Evolutionary conservation across 202 grass and related monocot species (phyloP), one percentile per base, ranked within the genome.

Genomic region (Alloteropsis angusta): DNA sequence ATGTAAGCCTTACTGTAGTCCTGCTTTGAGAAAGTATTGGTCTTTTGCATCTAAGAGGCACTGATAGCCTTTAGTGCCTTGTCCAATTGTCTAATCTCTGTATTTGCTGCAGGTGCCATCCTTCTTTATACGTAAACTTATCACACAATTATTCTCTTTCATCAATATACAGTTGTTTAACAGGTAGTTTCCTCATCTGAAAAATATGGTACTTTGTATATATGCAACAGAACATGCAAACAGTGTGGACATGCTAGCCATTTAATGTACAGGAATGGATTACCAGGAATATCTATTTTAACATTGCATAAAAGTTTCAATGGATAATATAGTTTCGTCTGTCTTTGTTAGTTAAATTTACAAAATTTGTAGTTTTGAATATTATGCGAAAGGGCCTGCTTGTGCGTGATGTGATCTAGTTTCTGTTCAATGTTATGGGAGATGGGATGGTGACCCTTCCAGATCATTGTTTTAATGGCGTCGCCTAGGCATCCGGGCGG

Each of bases 91-190:
- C 80, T 86, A 54, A 71, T 76, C 60, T 82, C 23, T 46, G 5
- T 87, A 42, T 79, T 39, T 92, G 67, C 60, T 86, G 47, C 82
- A 97, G 94, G 96, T 98, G 50, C 92, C 90, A 15, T 90, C 92
- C 60, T 95, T 98, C 79, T 98, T 98, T 80, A 93, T 95, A 48
- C 96, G 92, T 65, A 98, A 98, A 84, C 96, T 98, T 43, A 80
- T 95, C 57, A 93, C 88, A 54, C 96, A 98, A 60, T 85, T 98
- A 78, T 98, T 98, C 74, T 94, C 96, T 21, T 98, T 95, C 72
- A 91, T 98, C 71, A 98, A 98, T 84, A 95, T 93, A 87, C 96
- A 98, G 55, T 80, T 98, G 69, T 98, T 98, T 82, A 98, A 98
- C 74, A 98, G 96, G 96, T 98, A 95, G 22, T 74, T 64, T 79